A percentile compares a stretch with the other conserved stretches of the same genome.
Conservation (phyloP, 352 stramenopile species). For the Phytopythium sindhum region DNA sequence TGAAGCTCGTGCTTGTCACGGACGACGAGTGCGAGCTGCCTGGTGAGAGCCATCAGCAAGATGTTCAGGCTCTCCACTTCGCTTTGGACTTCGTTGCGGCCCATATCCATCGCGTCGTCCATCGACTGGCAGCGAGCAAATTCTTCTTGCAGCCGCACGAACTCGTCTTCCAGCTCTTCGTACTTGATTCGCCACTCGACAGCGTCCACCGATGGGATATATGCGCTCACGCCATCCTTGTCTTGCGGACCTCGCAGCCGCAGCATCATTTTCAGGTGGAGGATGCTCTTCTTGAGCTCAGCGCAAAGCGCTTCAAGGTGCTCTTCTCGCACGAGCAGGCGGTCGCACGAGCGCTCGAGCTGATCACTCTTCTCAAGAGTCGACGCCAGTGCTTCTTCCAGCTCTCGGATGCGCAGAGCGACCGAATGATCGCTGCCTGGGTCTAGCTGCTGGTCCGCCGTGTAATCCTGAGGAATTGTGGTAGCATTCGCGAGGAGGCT, state of each 20-base stretch:
- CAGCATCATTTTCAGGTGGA: constrained; percentile 59
- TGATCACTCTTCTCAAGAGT: constrained; percentile 58
- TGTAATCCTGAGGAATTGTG: neutral
- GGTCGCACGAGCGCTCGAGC: constrained; percentile 52
- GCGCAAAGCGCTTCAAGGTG: constrained; percentile 46
- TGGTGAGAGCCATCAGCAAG: constrained; percentile 59
- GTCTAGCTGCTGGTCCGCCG: constrained; percentile 4
- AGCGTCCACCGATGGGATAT: constrained; percentile 63
- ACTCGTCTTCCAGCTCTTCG: constrained; percentile 70
- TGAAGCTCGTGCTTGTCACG: constrained; percentile 76
- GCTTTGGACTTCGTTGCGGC: constrained; percentile 12
- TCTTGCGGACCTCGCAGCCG: constrained; percentile 24
- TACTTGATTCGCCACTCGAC: constrained; percentile 86
- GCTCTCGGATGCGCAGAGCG: constrained; percentile 44
- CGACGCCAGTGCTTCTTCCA: constrained; percentile 59
- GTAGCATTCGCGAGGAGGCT: neutral
- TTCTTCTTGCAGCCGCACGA: constrained; percentile 47
- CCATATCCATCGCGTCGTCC: constrained; percentile 4
- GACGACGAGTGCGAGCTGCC: constrained; percentile 63
- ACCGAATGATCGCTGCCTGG: constrained; percentile 29
- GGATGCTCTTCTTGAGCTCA: constrained; percentile 55
- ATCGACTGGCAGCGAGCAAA: constrained; percentile 20
- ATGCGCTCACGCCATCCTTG: constrained; percentile 28
- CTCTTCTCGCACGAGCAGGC: constrained; percentile 47
- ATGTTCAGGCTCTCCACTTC: constrained; percentile 64